phyloP scores from a whole-genome alignment of 768 basidiomycete genomes.

The Daedalea quercina region DNA sequence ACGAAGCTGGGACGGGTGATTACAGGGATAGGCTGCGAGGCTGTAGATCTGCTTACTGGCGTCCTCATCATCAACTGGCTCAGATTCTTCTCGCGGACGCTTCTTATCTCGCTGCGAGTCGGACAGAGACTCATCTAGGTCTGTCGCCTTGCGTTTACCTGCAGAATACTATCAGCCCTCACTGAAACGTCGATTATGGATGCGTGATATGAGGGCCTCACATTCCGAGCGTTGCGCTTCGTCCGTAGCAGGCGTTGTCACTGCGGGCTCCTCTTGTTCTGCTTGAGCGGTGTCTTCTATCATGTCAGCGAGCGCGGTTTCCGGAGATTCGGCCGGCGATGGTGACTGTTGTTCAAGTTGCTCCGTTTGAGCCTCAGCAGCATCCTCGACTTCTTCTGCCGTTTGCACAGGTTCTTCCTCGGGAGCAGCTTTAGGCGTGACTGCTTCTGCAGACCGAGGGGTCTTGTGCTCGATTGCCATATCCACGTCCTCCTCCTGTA shows the following conservation, averaged over 20 bases:
- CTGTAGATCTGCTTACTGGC: slow-evolving; percentile 16
- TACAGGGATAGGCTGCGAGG: background rate
- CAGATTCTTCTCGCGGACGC: slow-evolving; percentile 59
- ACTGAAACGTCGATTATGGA: no score
- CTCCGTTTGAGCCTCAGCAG: background rate
- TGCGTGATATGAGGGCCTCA: background rate
- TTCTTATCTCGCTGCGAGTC: slow-evolving; percentile 47
- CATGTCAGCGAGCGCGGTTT: background rate
- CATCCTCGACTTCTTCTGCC: background rate
- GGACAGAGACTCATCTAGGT: slow-evolving; percentile 35
- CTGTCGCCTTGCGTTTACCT: slow-evolving; percentile 66
- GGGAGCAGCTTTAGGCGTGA: background rate
- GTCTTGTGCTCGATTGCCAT: background rate
- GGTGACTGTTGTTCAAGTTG: background rate
- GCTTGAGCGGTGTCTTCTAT: background rate
- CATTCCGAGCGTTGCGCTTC: background rate
- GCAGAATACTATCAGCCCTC: background rate
- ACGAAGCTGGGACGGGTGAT: slow-evolving; percentile 9
- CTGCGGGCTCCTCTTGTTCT: no score
- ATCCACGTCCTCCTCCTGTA: background rate
- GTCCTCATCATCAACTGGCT: slow-evolving; percentile 62
- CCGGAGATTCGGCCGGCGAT: background rate
- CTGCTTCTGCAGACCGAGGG: background rate
- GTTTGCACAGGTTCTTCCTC: background rate
- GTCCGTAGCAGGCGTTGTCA: no score